Evolutionary conservation across 78 protist species (phyloP), one percentile per base, ranked within the genome.

Genomic region (Capsaspora owczarzaki): DNA sequence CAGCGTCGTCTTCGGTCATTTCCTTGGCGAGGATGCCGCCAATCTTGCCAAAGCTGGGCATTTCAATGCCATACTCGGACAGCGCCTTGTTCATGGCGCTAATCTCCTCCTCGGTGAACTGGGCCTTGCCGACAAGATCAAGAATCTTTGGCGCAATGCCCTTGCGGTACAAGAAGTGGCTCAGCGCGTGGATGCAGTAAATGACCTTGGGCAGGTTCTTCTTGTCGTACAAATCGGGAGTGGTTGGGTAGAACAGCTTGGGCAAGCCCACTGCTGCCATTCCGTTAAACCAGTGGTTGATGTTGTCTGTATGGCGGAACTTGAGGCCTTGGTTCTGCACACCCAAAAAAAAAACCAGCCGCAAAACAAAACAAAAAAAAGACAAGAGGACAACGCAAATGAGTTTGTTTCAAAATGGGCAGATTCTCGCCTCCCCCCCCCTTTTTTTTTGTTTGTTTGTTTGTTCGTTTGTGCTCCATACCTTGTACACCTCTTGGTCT

Each of bases 271-370:
- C 75, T 37, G 74, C 8, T 22, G 4, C 40, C 80, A 61, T 43
- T 22, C 76, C 75, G 42, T 0, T 43, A 22, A 61, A 23, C 74
- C 74, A 82, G 51, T 74, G 74, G 61, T 53, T 75, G 40, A 75
- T 72, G 80, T 82, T 82, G 80, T 82, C 86, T 25, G 86, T 72
- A 71, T 82, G 86, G 37, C 86, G 14, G 74, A 82, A 74, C 2
- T 3, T 23, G 27, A 82, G 63, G 56, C 76, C 81, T 0, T 75
- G 8, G 22, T 44, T 1, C 85, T 82, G 29, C 42, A 60, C 38
- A 27, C n/a, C 10, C 68, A 60, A 8, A 70, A 12, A 4, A 2
- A 31, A 20, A 31, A n/a, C 4, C 63, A 75, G 5, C 4, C 22
- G 2, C 42, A 75, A 5, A 75, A 20, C 4, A 20, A 40, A 8